Evolutionary conservation across 2,329 filamentous ascomycete genomes (phyloP).

Genomic region (Plectosphaerella cucumerina): DNA sequence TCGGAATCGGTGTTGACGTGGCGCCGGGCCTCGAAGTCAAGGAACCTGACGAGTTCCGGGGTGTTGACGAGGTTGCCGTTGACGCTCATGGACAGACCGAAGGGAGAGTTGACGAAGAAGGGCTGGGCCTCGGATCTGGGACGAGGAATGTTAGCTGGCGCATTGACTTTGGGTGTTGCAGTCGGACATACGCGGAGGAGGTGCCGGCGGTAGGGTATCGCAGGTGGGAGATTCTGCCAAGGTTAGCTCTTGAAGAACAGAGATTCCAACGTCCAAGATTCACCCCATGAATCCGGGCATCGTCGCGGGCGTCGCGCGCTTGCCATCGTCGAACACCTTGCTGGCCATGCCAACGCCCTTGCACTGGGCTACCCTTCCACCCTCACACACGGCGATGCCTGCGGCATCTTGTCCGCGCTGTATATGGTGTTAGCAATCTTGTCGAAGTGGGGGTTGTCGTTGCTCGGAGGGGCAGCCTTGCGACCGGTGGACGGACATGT

Average conservation of each 20-base stretch:
- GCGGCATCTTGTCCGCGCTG: constrained; percentile 83
- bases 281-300: constrained; percentile 77
- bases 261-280: background rate
- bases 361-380: constrained; percentile 80
- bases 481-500: constrained; percentile 34
- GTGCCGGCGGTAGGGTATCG: constrained; percentile 74
- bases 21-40: constrained; percentile 74
- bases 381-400: constrained; percentile 74
- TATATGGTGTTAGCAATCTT: constrained; percentile 19
- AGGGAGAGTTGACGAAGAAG: constrained; percentile 73
- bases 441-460: constrained; percentile 15
- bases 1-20: constrained; percentile 91
- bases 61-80: constrained; percentile 87
- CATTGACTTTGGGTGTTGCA: background rate
- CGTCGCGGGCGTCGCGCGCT: constrained; percentile 46
- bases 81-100: constrained; percentile 76
- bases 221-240: constrained; percentile 63
- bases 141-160: background rate
- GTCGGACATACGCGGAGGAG: constrained; percentile 42
- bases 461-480: background rate
- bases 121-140: constrained; percentile 80
- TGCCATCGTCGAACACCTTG: constrained; percentile 78
- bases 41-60: constrained; percentile 61
- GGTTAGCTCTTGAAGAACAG: background rate
- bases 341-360: constrained; percentile 87